phyloP scores from a whole-genome alignment of 441 rosid genomes.

The Erodium chrysanthum region DNA sequence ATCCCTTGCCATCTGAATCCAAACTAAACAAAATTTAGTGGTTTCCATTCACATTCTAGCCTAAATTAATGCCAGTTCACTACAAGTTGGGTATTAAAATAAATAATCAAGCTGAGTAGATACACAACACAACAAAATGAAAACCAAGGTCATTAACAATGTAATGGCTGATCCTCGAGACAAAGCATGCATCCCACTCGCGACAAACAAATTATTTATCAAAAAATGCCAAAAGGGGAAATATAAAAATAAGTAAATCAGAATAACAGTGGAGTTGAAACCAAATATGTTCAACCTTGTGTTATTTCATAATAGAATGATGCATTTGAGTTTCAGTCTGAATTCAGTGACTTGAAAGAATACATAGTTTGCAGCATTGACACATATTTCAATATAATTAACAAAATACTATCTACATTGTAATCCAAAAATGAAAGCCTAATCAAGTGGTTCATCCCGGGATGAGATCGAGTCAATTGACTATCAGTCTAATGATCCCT shows the following conservation, averaged over 20 bases:
- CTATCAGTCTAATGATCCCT: no score
- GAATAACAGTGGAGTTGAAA: not conserved
- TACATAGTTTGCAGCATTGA: not conserved
- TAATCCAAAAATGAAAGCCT: no score
- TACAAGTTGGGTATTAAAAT: not conserved
- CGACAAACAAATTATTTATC: slow-evolving; percentile 1
- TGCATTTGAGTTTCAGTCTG: not conserved
- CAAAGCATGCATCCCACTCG: not conserved
- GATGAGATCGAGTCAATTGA: no score
- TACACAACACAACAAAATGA: not conserved
- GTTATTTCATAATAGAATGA: no score
- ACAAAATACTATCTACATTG: not conserved
- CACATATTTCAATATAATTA: not conserved
- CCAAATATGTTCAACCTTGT: not conserved
- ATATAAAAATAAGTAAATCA: no score
- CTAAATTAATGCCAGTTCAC: not conserved
- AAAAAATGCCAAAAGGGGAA: not conserved
- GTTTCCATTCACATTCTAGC: not conserved
- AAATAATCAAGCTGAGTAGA: not conserved
- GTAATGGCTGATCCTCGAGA: not conserved
- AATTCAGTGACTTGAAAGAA: not conserved
- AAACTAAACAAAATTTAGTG: not conserved
- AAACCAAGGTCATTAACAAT: not conserved
- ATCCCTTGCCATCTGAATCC: not conserved
- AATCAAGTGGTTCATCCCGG: no score